These are phyloP conservation scores for Calonectria honghensis DNA, from an alignment of 2,329 filamentous ascomycete genomes.

Conservation along the genomic window DNA sequence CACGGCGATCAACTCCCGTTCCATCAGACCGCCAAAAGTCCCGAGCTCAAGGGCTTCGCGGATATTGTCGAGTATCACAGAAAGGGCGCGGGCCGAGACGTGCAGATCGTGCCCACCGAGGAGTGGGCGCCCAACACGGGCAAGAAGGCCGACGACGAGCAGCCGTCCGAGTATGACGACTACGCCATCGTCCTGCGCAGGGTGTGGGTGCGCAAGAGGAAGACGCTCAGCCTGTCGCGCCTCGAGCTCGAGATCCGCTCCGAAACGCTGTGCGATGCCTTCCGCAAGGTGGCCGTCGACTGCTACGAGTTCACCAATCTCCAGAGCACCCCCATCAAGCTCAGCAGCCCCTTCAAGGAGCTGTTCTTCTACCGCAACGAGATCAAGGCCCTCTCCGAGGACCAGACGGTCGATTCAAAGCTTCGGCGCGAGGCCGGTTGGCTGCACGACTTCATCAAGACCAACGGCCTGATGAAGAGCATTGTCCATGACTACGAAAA, in stretches of 20 bases:
- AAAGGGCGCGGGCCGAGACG: background rate
- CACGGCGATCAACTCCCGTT: background rate
- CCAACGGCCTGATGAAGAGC: conserved; percentile 22
- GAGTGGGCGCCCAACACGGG: conserved; percentile 7
- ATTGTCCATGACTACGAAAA: conserved; percentile 11
- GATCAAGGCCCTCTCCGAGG: conserved; percentile 1
- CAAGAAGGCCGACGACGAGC: background rate
- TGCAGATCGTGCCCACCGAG: conserved; percentile 17
- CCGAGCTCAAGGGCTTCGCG: conserved; percentile 22
- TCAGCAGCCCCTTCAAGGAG: conserved; percentile 27
- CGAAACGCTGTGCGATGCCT: conserved; percentile 19
- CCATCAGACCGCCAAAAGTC: background rate
- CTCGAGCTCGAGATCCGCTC: conserved; percentile 26
- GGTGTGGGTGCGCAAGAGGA: conserved; percentile 21
- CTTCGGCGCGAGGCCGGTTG: background rate
- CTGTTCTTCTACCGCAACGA: conserved; percentile 30
- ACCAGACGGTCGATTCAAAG: background rate
- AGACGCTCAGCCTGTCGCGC: background rate
- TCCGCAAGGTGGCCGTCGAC: conserved; percentile 13
- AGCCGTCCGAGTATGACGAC: conserved; percentile 1
- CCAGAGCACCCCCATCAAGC: conserved; percentile 9
- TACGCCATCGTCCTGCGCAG: conserved; percentile 29
- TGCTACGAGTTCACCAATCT: conserved; percentile 1
- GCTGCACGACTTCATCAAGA: conserved; percentile 20
- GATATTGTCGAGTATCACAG: conserved; percentile 31